Percentiles rank a stretch among this genome's conserved stretches.
These are phyloP conservation scores for Pythium chondricola DNA, from an alignment of 352 stramenopile species.

Conservation along the genomic window DNA sequence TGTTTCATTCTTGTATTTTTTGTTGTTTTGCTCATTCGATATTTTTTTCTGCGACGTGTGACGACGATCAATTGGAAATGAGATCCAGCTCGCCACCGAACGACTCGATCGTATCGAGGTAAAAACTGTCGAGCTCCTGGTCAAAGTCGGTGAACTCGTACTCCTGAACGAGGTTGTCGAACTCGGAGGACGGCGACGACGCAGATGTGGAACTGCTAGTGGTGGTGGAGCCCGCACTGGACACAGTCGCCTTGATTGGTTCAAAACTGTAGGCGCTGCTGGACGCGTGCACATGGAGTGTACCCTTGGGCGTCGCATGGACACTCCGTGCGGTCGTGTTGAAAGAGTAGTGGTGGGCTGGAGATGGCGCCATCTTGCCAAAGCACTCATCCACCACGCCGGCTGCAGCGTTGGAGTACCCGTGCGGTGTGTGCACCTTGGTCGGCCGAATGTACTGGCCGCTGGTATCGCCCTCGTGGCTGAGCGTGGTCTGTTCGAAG, in stretches of 20 bases:
- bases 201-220: background rate
- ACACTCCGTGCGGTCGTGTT: conserved; percentile 4
- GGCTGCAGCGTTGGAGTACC: conserved; percentile 16
- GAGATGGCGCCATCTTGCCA: conserved; percentile 24
- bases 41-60: conserved; percentile 1
- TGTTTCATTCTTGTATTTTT: conserved; percentile 1
- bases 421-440: conserved; percentile 3
- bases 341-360: conserved; percentile 8
- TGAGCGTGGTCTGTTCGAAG: conserved; percentile 58
- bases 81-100: conserved; percentile 56
- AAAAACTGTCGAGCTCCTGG: conserved; percentile 79
- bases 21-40: conserved; percentile 1
- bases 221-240: background rate
- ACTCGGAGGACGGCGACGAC: conserved; percentile 32
- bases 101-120: conserved; percentile 62
- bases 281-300: conserved; percentile 21
- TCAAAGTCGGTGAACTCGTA: conserved; percentile 80
- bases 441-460: background rate
- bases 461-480: conserved; percentile 5
- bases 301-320: conserved; percentile 24
- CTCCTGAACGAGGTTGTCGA: conserved; percentile 66
- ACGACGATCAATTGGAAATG: conserved; percentile 49
- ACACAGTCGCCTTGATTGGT: conserved; percentile 35
- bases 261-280: conserved; percentile 31
- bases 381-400: conserved; percentile 55